phyloP scores from a whole-genome alignment of 306 rosid species.

The Corylus heterophylla region DNA sequence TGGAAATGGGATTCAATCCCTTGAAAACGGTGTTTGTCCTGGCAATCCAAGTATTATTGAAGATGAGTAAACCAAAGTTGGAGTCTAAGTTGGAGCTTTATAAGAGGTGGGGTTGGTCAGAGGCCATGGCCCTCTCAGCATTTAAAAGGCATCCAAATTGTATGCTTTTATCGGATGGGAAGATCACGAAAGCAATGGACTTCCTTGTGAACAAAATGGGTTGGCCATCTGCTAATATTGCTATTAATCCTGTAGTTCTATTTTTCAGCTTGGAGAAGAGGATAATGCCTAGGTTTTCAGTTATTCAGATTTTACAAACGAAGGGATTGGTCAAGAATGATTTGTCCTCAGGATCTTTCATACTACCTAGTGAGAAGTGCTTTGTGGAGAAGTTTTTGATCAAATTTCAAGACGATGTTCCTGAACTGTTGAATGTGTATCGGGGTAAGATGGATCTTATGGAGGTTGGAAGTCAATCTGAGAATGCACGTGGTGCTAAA shows the following conservation, averaged over 20 bases:
- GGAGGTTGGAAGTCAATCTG: not conserved
- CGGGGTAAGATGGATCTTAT: slow-evolving; percentile 12
- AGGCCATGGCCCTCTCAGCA: slow-evolving; percentile 13
- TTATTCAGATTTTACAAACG: slow-evolving; percentile 17
- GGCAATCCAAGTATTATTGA: slow-evolving; percentile 12
- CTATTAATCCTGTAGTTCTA: not conserved
- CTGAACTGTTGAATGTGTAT: slow-evolving; percentile 29
- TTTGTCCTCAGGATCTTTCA: not conserved
- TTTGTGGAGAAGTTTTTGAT: not conserved
- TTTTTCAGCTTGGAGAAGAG: slow-evolving; percentile 32
- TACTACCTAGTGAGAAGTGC: slow-evolving; percentile 6
- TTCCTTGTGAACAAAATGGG: slow-evolving; percentile 32
- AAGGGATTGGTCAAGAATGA: slow-evolving; percentile 27
- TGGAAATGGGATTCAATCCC: slow-evolving; percentile 25
- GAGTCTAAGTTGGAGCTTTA: slow-evolving; percentile 21
- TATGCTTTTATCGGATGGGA: slow-evolving; percentile 26
- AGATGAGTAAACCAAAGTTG: slow-evolving; percentile 3
- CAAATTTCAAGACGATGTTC: slow-evolving; percentile 22
- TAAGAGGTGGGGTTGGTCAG: slow-evolving; percentile 35
- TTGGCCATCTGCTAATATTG: slow-evolving; percentile 2
- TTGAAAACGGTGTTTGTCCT: slow-evolving; percentile 9
- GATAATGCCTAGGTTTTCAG: slow-evolving; percentile 30
- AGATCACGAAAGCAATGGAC: slow-evolving; percentile 22
- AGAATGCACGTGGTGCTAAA: not conserved
- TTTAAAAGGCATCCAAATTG: slow-evolving; percentile 25